Evolutionary conservation across 345 rosid genomes (phyloP), one percentile per base, ranked within the genome.

Genomic region (Luvunga scandens): DNA sequence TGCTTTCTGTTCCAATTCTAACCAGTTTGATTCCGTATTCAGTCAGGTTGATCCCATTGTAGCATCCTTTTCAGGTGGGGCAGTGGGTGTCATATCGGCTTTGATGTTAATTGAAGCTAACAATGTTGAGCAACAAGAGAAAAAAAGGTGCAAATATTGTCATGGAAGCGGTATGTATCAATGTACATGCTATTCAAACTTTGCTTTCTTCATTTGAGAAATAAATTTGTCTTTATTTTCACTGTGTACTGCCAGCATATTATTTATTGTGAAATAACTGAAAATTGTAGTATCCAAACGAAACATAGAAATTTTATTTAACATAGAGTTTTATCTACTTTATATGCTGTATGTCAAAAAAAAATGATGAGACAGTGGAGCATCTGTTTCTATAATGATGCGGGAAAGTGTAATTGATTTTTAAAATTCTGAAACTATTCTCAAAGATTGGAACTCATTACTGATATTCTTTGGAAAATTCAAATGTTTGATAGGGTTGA

Each of bases 31-130:
- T 33, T 77, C 73, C 74, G 68, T 74, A 71, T 84, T 80, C 91
- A 95, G 98, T 87, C 96, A 93, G 88, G 99, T 95, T 16, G 98
- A 95, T 79, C 99, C 99, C 12, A 95, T 93, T 36, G 97, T 95
- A 75, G 98, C 99, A 59, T 95, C 99, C 63, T 95, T 92, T 86
- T 90, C 97, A 22, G 99, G 99, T 9, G 99, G 99, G 9, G 94
- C 97, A 16, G 98, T 95, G 21, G 99, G 99, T 64, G 99, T 95
- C 62, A 93, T 95, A 69, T 95, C 99, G n/a, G 88, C 98, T 68
- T 87, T 95, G 85, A 95, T 95, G 99, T 71, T 95, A 72, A 91
- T 93, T 73, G 99, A 93, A 87, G 94, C 79, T 61, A 95, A 91
- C 82, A 93, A 93, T 83, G 98, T 95, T 53, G 91, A 93, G 84